Evolutionary conservation across 2,329 filamentous ascomycete genomes (phyloP).

Genomic region (Cercospora zeina): DNA sequence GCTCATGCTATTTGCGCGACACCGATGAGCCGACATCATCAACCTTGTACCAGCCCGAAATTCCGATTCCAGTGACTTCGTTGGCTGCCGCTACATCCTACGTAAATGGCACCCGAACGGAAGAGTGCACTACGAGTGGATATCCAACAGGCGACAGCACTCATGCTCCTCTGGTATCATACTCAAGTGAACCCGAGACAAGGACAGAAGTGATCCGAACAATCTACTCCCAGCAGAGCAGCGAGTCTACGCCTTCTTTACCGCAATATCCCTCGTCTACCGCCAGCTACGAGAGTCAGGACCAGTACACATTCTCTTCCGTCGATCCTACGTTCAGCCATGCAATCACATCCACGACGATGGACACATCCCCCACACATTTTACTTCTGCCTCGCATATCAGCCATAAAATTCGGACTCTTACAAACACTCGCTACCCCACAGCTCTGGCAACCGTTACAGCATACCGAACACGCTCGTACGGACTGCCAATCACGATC

Average conservation of each 20-base stretch:
- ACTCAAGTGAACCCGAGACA: background rate
- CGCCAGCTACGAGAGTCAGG: background rate
- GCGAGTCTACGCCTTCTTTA: background rate
- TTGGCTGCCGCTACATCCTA: background rate
- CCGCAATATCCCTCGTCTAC: background rate
- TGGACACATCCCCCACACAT: background rate
- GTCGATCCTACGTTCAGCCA: background rate
- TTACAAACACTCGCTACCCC: background rate
- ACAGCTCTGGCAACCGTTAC: background rate
- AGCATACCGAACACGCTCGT: background rate
- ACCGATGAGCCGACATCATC: background rate
- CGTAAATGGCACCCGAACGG: background rate
- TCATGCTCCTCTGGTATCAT: background rate
- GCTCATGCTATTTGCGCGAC: background rate
- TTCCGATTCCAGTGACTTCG: background rate
- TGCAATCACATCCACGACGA: background rate
- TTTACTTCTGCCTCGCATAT: background rate
- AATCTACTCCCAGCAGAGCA: background rate
- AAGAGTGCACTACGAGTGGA: background rate
- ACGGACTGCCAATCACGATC: background rate
- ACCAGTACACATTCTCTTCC: background rate
- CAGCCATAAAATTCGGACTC: background rate
- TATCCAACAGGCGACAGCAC: background rate
- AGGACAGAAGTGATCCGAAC: background rate
- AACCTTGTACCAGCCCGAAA: background rate